A percentile compares a stretch with the other conserved stretches of the same genome.
phyloP scores from a whole-genome alignment of 495 filamentous ascomycete genomes.

The Melanomma pulvis-pyrius region DNA sequence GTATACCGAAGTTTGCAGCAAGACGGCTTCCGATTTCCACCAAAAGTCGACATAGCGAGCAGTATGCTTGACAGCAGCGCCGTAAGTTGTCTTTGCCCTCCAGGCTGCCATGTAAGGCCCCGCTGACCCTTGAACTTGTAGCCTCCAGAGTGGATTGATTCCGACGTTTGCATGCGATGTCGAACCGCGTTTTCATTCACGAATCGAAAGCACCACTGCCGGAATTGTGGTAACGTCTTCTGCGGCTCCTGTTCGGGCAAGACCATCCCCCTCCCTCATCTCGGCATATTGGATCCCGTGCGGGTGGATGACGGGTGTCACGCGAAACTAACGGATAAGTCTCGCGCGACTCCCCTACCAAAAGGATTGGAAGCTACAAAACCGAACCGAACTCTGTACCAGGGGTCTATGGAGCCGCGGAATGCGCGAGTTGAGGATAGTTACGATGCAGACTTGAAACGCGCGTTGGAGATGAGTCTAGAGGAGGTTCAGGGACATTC shows the following conservation, averaged over 20 bases:
- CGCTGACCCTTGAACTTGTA: slow-evolving; percentile 44
- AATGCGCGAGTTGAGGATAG: slow-evolving; percentile 80
- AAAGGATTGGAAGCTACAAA: slow-evolving; percentile 46
- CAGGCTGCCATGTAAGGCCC: neutral
- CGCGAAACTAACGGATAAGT: slow-evolving; percentile 80
- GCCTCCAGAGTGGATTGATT: slow-evolving; percentile 98
- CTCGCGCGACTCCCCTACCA: slow-evolving; percentile 49
- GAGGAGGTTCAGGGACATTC: slow-evolving; percentile 80
- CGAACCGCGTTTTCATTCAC: slow-evolving; percentile 94
- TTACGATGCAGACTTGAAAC: slow-evolving; percentile 93
- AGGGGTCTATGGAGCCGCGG: slow-evolving; percentile 81
- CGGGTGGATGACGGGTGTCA: slow-evolving; percentile 98
- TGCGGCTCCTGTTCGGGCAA: slow-evolving; percentile 92
- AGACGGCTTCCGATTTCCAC: slow-evolving; percentile 89
- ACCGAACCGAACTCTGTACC: slow-evolving; percentile 55
- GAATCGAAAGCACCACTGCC: slow-evolving; percentile 96
- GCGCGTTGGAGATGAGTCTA: slow-evolving; percentile 91
- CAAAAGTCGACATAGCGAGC: slow-evolving; percentile 80
- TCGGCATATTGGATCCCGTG: slow-evolving; percentile 88
- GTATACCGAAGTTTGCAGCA: slow-evolving; percentile 77
- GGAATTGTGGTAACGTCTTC: slow-evolving; percentile 97
- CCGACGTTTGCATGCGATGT: slow-evolving; percentile 98
- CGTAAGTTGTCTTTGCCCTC: slow-evolving; percentile 58
- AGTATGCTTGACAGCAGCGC: slow-evolving; percentile 97
- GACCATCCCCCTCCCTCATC: slow-evolving; percentile 81